Conservation (phyloP, 2,329 filamentous ascomycete species). For the Fusarium buharicum region DNA sequence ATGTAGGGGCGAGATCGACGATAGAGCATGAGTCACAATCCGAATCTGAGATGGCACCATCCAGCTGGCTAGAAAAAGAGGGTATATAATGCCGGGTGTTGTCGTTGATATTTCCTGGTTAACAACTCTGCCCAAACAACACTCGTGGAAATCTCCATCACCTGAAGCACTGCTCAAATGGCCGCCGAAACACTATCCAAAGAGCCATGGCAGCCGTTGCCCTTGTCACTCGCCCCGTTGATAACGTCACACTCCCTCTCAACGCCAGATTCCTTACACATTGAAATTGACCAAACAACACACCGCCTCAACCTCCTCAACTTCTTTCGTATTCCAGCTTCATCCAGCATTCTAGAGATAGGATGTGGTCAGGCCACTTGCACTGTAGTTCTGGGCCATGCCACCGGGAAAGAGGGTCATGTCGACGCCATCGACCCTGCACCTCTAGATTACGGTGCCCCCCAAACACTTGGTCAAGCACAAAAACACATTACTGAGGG, state of each 20-base stretch:
- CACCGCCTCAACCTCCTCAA: constrained; percentile 13
- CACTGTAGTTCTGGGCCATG: constrained; percentile 14
- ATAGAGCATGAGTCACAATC: too few species aligned
- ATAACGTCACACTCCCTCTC: constrained; percentile 8
- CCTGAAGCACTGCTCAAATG: neutral
- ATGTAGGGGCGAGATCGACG: too few species aligned
- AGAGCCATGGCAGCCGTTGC: neutral
- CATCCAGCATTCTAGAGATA: constrained; percentile 2
- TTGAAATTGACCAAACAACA: constrained; percentile 17
- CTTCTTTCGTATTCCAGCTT: neutral
- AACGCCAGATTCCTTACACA: neutral
- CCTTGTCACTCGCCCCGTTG: neutral
- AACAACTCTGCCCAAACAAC: neutral
- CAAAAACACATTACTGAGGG: neutral
- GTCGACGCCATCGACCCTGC: constrained; percentile 23
- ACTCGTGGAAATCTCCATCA: too few species aligned
- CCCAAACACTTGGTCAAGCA: constrained; percentile 18
- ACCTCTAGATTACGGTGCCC: constrained; percentile 18
- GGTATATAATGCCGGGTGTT: neutral
- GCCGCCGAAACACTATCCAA: neutral
- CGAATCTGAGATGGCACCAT: too few species aligned
- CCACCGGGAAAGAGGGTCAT: neutral
- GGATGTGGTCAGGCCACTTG: constrained; percentile 23
- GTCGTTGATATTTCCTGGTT: neutral
- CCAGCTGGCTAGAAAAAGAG: too few species aligned